phyloP scores from a whole-genome alignment of 345 rosid genomes.

The Firmiana major region DNA sequence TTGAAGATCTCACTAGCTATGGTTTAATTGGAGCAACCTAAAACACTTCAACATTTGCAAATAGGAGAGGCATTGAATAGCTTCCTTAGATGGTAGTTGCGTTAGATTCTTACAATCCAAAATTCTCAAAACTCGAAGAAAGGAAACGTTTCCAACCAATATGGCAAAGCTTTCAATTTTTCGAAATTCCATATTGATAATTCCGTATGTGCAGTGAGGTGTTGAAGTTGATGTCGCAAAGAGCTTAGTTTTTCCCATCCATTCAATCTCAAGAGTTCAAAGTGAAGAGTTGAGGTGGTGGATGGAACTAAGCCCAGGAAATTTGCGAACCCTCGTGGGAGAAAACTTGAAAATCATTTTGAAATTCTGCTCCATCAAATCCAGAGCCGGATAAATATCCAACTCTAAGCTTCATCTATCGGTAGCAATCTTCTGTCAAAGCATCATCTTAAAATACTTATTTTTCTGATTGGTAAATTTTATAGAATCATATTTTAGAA shows the following conservation, averaged over 20 bases:
- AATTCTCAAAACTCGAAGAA: not conserved
- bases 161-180: not conserved
- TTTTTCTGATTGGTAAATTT: no score
- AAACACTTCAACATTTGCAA: not conserved
- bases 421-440: no score
- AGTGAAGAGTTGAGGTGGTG: not conserved
- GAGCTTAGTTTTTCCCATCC: slow-evolving; percentile 2
- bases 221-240: slow-evolving; percentile 1
- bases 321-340: not conserved
- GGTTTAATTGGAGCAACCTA: not conserved
- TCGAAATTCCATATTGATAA: not conserved
- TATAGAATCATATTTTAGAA: no score
- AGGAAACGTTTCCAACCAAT: not conserved
- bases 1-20: not conserved
- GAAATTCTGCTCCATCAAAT: no score
- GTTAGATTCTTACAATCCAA: not conserved
- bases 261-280: not conserved
- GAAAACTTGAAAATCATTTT: no score
- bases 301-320: not conserved
- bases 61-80: not conserved
- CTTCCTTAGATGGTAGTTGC: not conserved
- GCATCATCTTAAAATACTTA: no score
- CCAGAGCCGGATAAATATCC: no score
- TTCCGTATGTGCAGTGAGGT: not conserved
- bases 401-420: no score